Conservation (phyloP, 305 asterid species). For the Rubia occidens region DNA sequence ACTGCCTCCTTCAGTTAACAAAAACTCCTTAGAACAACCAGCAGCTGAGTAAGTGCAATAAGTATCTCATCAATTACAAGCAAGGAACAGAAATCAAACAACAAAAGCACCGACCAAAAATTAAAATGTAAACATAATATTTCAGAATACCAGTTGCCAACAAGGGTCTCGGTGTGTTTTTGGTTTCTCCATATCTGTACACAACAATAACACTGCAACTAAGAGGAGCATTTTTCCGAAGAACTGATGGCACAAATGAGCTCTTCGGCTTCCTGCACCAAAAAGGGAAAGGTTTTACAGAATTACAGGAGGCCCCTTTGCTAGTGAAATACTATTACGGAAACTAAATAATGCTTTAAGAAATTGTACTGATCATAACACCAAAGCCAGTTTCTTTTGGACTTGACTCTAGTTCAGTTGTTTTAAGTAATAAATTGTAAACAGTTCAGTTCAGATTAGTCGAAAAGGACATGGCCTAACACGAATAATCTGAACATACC, state of each 20-base stretch:
- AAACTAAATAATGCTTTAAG: neutral
- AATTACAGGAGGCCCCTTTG: neutral
- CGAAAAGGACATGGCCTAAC: neutral
- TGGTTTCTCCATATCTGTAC: slow-evolving; percentile 36
- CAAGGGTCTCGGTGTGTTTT: slow-evolving; percentile 41
- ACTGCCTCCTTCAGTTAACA: slow-evolving; percentile 14
- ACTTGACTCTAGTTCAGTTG: neutral
- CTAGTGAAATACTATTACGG: neutral
- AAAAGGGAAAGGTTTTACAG: neutral
- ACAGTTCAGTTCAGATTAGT: neutral
- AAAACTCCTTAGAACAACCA: slow-evolving; percentile 15
- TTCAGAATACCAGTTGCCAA: slow-evolving; percentile 38
- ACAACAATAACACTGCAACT: slow-evolving; percentile 52
- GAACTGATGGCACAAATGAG: slow-evolving; percentile 52
- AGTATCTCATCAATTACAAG: neutral
- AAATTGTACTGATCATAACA: neutral
- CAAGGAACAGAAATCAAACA: slow-evolving; percentile 4
- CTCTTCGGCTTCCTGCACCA: slow-evolving; percentile 46
- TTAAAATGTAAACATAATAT: neutral
- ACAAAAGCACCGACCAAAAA: neutral
- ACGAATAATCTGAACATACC: slow-evolving; percentile 33
- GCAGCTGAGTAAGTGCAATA: slow-evolving; percentile 31
- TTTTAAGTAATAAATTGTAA: neutral
- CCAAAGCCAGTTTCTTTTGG: neutral
- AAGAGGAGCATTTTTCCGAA: slow-evolving; percentile 59